Evolutionary conservation across 306 rosid genomes (phyloP).

Genomic region (Senna tora): DNA sequence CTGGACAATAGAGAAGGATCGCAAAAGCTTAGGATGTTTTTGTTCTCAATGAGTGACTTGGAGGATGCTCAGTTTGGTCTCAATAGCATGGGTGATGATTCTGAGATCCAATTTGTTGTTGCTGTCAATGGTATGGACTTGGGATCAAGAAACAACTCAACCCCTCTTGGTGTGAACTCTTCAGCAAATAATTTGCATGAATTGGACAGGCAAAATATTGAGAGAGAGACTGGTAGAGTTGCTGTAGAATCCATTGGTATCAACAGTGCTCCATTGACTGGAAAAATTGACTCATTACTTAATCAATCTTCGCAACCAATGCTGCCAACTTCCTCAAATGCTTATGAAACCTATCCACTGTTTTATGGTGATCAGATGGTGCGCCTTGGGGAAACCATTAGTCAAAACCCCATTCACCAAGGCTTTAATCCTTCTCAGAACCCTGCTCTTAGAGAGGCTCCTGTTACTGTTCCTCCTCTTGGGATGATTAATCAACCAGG

Average conservation of each 20-base stretch:
- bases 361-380: constrained; percentile 42
- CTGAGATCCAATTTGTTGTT: constrained; percentile 64
- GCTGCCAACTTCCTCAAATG: constrained; percentile 44
- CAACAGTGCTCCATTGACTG: constrained; percentile 41
- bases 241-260: constrained; percentile 34
- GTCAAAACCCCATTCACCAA: constrained; percentile 42
- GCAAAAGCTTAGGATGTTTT: constrained; percentile 66
- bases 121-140: constrained; percentile 77
- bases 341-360: constrained; percentile 45
- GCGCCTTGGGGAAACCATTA: constrained; percentile 43
- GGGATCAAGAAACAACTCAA: constrained; percentile 51
- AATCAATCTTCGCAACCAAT: constrained; percentile 45
- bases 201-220: constrained; percentile 44
- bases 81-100: constrained; percentile 56
- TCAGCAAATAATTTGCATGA: constrained; percentile 46
- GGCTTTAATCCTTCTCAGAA: constrained; percentile 41
- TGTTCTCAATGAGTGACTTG: constrained; percentile 64
- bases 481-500: constrained; percentile 46
- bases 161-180: constrained; percentile 43
- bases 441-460: constrained; percentile 40
- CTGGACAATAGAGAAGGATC: constrained; percentile 48
- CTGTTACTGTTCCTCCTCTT: constrained; percentile 33
- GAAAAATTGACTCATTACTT: constrained; percentile 39
- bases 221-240: constrained; percentile 43
- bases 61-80: constrained; percentile 61